phyloP scores from a whole-genome alignment of 2,329 filamentous ascomycete genomes.

The Teratosphaeriaceae sp. region DNA sequence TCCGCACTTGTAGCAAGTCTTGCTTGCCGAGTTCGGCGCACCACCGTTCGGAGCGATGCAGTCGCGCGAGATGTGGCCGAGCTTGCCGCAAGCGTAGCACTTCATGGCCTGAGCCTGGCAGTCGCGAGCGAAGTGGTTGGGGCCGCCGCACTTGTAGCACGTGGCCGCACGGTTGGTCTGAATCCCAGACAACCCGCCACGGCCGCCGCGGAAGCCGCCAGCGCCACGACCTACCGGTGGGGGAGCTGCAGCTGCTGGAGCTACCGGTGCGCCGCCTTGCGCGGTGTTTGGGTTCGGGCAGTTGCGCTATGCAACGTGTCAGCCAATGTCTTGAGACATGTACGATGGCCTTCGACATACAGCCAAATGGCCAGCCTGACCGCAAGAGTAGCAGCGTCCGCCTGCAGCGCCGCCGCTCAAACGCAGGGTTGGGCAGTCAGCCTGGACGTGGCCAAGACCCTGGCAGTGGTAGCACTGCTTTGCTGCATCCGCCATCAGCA shows the following conservation, averaged over 20 bases:
- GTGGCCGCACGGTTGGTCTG: slow-evolving; percentile 53
- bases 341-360: slow-evolving; percentile 45
- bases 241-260: neutral
- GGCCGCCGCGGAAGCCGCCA: slow-evolving; percentile 56
- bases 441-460: slow-evolving; percentile 95
- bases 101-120: slow-evolving; percentile 99
- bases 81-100: slow-evolving; percentile 94
- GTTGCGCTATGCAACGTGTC: slow-evolving; percentile 52
- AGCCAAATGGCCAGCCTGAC: slow-evolving; percentile 85
- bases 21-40: slow-evolving; percentile 81
- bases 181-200: slow-evolving; percentile 64
- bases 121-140: slow-evolving; percentile 97
- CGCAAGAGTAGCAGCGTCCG: slow-evolving; percentile 95
- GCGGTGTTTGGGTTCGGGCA: slow-evolving; percentile 70
- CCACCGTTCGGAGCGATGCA: slow-evolving; percentile 96
- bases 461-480: slow-evolving; percentile 99
- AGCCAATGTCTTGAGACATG: slow-evolving; percentile 7
- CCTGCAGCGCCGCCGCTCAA: slow-evolving; percentile 73
- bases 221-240: slow-evolving; percentile 52
- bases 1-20: slow-evolving; percentile 97
- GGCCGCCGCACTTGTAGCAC: slow-evolving; percentile 69
- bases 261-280: slow-evolving; percentile 33
- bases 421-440: slow-evolving; percentile 94
- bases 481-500: slow-evolving; percentile 43
- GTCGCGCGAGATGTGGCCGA: slow-evolving; percentile 88